Percentiles rank a stretch among this genome's conserved stretches.
Conservation (phyloP, 306 rosid genomes). For the Sophora flavescens region DNA sequence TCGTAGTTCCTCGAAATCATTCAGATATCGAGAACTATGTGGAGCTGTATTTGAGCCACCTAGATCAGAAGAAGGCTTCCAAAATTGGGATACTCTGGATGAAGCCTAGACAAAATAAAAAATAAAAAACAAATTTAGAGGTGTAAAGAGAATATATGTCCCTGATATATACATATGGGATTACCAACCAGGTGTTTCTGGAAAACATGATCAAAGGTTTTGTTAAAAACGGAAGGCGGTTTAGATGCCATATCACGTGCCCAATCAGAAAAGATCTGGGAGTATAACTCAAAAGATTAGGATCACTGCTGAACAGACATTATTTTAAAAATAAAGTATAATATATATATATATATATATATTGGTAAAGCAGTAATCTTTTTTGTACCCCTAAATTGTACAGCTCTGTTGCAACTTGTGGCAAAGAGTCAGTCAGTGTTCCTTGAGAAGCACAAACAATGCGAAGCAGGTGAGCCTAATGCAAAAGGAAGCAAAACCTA, state of each 20-base stretch:
- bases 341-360: no score
- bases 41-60: constrained; percentile 67
- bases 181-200: constrained; percentile 68
- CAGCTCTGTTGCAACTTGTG: constrained; percentile 76
- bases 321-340: constrained; percentile 37
- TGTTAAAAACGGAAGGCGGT: constrained; percentile 67
- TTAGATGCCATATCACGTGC: constrained; percentile 80
- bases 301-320: constrained; percentile 38
- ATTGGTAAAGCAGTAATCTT: constrained; percentile 9
- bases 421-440: constrained; percentile 68
- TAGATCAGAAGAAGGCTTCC: constrained; percentile 75
- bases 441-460: constrained; percentile 80
- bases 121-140: constrained; percentile 29
- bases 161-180: constrained; percentile 13
- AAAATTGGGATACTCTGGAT: constrained; percentile 71
- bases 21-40: constrained; percentile 84
- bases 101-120: constrained; percentile 65
- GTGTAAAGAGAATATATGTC: constrained; percentile 28
- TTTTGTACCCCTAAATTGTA: constrained; percentile 74
- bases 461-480: constrained; percentile 88
- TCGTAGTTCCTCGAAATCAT: constrained; percentile 93
- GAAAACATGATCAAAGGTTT: constrained; percentile 70
- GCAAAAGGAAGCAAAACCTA: constrained; percentile 42
- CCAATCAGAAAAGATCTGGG: constrained; percentile 78
- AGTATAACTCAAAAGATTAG: constrained; percentile 54